Evolutionary conservation across 179 eudicot genomes (phyloP).

Genomic region (Nepenthes alata): DNA sequence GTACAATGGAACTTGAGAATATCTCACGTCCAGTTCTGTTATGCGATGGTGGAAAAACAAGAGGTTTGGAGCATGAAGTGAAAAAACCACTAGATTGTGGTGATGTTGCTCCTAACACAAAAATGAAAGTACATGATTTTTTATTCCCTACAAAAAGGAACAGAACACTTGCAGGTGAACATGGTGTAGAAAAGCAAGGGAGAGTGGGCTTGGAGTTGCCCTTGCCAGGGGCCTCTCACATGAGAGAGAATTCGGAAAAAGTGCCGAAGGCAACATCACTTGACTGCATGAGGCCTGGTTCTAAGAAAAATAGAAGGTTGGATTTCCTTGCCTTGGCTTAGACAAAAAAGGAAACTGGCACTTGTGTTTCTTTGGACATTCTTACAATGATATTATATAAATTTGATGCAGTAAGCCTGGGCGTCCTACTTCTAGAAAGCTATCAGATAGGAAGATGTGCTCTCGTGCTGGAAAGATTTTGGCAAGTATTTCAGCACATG

Average conservation of each 20-base stretch:
- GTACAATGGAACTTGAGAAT: conserved; percentile 43
- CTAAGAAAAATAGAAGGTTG: conserved; percentile 70
- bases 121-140: conserved; percentile 28
- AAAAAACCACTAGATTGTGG: conserved; percentile 36
- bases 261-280: conserved; percentile 37
- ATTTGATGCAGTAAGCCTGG: conserved; percentile 61
- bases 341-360: background rate
- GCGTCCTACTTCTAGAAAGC: conserved; percentile 55
- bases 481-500: conserved; percentile 9
- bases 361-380: conserved; percentile 5
- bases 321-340: conserved; percentile 1
- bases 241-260: conserved; percentile 41
- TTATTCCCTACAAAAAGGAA: conserved; percentile 49
- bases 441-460: conserved; percentile 55
- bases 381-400: background rate
- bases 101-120: conserved; percentile 24
- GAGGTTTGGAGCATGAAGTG: conserved; percentile 28
- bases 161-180: conserved; percentile 26
- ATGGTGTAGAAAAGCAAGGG: conserved; percentile 55
- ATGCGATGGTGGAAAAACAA: conserved; percentile 38
- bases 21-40: conserved; percentile 42
- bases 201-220: conserved; percentile 59
- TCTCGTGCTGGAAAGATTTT: conserved; percentile 39
- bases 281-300: conserved; percentile 38
- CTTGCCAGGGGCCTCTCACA: conserved; percentile 31